Conservation (phyloP, 768 basidiomycete species). For the Tubosaeta sp. region DNA sequence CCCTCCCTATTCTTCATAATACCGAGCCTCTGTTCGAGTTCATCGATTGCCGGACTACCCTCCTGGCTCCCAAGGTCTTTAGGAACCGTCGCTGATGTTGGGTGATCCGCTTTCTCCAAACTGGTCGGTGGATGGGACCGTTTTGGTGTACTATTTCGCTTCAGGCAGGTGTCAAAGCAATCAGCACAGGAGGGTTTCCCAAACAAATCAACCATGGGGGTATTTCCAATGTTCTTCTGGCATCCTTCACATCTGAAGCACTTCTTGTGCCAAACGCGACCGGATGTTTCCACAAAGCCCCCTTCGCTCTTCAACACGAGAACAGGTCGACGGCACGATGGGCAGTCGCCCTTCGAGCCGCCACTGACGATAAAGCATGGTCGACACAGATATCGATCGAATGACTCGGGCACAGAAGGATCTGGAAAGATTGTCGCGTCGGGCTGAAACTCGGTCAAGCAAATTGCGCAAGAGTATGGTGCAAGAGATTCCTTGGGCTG, state of each 20-base stretch:
- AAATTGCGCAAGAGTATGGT: constrained; percentile 65
- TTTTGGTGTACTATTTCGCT: constrained; percentile 41
- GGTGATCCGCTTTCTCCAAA: constrained; percentile 26
- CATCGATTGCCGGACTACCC: constrained; percentile 58
- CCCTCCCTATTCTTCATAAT: constrained; percentile 50
- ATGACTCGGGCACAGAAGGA: constrained; percentile 31
- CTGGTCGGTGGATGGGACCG: constrained; percentile 36
- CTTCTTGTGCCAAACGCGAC: constrained; percentile 73
- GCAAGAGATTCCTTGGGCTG: constrained; percentile 73
- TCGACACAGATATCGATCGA: constrained; percentile 66
- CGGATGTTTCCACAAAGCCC: constrained; percentile 66
- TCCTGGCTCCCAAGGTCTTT: constrained; percentile 43
- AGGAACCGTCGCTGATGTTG: constrained; percentile 45
- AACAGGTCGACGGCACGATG: constrained; percentile 64
- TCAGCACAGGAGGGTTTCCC: constrained; percentile 75
- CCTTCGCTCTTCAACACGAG: constrained; percentile 74
- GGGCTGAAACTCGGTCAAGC: constrained; percentile 62
- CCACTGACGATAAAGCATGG: constrained; percentile 68
- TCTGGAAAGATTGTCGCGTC: constrained; percentile 87
- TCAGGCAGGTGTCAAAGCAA: constrained; percentile 76
- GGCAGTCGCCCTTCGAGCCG: constrained; percentile 74
- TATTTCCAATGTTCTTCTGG: constrained; percentile 64
- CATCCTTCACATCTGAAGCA: constrained; percentile 79
- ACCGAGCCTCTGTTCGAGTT: constrained; percentile 58
- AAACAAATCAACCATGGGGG: constrained; percentile 78